Base-by-base conservation (phyloP, 192 early-diverging fungal genomes). In the Neocallimastix lanati region DNA sequence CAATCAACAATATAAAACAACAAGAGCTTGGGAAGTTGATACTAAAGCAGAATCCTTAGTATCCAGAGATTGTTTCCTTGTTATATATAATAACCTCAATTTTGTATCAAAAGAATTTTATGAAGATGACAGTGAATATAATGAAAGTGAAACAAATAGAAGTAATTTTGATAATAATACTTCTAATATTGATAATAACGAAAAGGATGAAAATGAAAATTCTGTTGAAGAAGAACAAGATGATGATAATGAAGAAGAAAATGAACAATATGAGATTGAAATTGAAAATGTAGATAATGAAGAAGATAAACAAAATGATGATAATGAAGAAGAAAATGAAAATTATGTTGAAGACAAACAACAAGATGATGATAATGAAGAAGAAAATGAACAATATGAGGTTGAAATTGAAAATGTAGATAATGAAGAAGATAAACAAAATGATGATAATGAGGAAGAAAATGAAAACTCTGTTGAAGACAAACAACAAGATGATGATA, bases 61-160 rank as follows among this genome's bases (percentile, higher is more conserved):
- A 25, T 77, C 82, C 16, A 50, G 85, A 16, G 87, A 90, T 80
- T 87, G 85, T 80, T 87, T 90, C 78, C 85, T 84, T 76, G n/a
- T 90, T 3, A 79, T 80, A 28, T 27, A 77, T n/a, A 67, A 67
- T n/a, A 67, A 67, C n/a, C 1, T 67, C 3, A 25, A 67, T 11
- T 67, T 67, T 67, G 11, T 67, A 37, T 13, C 36, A 3, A 33
- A 33, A 33, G 30, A 33, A 33, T 33, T 33, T 33, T 33, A 37
- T 50, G 2, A 21, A 21, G 14, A 15, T 3, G 50, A 67, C 16
- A 67, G 21, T 67, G 25, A 67, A 50, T 50, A n/a, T 7, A n/a
- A 67, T n/a, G 25, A 25, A 67, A 21, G 16, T 25, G n/a, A 67
- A n/a, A 11, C 6, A 67, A n/a, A 67, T 21, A 11, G 50, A 67